Percentiles rank a stretch among this genome's conserved stretches.
Evolutionary conservation across 2,329 filamentous ascomycete species (phyloP).

Genomic region (Massarina eburnea): DNA sequence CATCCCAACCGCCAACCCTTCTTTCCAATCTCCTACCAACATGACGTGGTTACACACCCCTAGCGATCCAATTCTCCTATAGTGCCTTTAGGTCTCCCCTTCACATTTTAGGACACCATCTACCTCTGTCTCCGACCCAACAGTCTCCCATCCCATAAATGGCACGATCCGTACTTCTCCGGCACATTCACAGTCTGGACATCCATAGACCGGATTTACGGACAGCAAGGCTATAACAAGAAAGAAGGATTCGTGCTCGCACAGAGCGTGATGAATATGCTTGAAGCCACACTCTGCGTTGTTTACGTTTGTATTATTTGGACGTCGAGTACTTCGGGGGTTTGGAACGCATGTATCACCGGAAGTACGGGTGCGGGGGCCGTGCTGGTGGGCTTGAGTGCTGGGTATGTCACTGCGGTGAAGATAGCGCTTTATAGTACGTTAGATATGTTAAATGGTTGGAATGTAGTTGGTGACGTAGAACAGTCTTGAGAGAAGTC

Average conservation of each 20-base stretch:
- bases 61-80: conserved; percentile 3
- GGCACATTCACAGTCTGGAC: conserved; percentile 4
- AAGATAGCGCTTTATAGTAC: conserved; percentile 6
- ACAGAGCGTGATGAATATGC: conserved; percentile 5
- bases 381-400: conserved; percentile 2
- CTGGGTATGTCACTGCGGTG: conserved; percentile 2
- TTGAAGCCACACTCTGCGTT: conserved; percentile 5
- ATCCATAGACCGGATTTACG: conserved; percentile 5
- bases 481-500: conserved; percentile 2
- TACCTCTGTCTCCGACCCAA: conserved; percentile 2
- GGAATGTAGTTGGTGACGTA: neutral
- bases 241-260: conserved; percentile 5
- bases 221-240: conserved; percentile 2
- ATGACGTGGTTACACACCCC: conserved; percentile 5
- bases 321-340: neutral
- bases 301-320: conserved; percentile 1
- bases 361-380: conserved; percentile 1
- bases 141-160: conserved; percentile 5
- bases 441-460: neutral
- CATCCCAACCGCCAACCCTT: too few relatives aligned
- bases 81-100: conserved; percentile 7
- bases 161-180: conserved; percentile 5
- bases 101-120: conserved; percentile 7
- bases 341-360: neutral
- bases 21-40: too few relatives aligned